Evolutionary conservation across 331 rosid genomes (phyloP).

Genomic region (Malus hybrid): DNA sequence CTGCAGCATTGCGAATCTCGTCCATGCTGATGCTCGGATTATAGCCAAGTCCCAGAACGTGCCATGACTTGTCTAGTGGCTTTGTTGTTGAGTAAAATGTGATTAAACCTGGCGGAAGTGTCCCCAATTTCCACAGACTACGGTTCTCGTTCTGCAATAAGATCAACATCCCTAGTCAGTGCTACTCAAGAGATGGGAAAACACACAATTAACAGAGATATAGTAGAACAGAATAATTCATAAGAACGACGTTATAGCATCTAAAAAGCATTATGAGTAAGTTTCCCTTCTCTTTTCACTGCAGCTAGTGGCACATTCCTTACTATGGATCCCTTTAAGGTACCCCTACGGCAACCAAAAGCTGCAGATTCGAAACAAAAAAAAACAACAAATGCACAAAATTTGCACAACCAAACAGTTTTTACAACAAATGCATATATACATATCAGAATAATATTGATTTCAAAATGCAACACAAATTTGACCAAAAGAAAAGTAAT

Average conservation of each 20-base stretch:
- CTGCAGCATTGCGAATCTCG: slow-evolving; percentile 83
- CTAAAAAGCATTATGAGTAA: background rate
- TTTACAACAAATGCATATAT: background rate
- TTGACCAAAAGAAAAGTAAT: background rate
- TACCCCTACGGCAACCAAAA: background rate
- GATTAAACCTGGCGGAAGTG: slow-evolving; percentile 90
- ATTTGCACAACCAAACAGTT: background rate
- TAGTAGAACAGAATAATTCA: background rate
- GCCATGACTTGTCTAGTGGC: slow-evolving; percentile 97
- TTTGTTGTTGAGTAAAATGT: slow-evolving; percentile 84
- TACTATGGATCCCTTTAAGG: background rate
- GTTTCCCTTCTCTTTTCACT: background rate
- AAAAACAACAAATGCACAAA: background rate
- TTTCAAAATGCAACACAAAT: background rate
- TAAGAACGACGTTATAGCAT: background rate
- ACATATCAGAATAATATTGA: background rate
- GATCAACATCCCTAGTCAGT: slow-evolving; percentile 3
- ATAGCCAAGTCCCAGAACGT: slow-evolving; percentile 91
- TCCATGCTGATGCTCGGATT: slow-evolving; percentile 87
- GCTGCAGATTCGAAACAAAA: background rate
- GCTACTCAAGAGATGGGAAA: background rate
- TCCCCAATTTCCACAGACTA: slow-evolving; percentile 86
- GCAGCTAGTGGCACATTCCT: background rate
- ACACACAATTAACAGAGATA: background rate
- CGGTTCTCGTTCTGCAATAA: slow-evolving; percentile 80